Conservation (phyloP, 2,329 filamentous ascomycete species). For the Mollisiaceae sp. region DNA sequence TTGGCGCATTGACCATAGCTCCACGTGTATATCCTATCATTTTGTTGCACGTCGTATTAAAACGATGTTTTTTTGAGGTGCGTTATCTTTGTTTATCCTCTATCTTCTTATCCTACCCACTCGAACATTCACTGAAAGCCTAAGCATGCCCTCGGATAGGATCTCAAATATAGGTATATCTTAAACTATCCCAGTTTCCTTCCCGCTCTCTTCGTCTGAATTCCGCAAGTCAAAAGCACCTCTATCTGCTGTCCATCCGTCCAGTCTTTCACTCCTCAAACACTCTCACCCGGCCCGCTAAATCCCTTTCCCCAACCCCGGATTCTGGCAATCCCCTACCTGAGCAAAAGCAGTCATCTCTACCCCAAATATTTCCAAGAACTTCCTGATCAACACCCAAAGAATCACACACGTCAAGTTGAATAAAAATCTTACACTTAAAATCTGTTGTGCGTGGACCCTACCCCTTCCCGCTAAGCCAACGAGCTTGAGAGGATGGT, state of each 20-base stretch:
- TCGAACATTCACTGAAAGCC: too few species aligned
- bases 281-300: neutral
- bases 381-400: constrained; percentile 8
- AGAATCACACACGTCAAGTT: constrained; percentile 2
- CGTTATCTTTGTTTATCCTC: too few species aligned
- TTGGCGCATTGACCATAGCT: neutral
- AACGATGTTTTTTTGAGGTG: too few species aligned
- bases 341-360: neutral
- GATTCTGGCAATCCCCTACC: constrained; percentile 1
- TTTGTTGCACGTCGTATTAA: neutral
- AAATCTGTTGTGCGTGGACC: neutral
- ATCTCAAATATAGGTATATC: too few species aligned
- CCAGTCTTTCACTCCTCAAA: neutral
- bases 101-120: too few species aligned
- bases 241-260: too few species aligned
- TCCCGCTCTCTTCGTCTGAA: too few species aligned
- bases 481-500: neutral
- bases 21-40: neutral
- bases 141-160: too few species aligned
- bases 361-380: constrained; percentile 5
- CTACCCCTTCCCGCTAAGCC: neutral
- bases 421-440: neutral
- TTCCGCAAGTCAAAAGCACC: too few species aligned
- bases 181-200: too few species aligned
- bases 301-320: neutral